These are phyloP conservation scores for Kregervanrija pseudodelftensis DNA, from an alignment of 805 yeast species.

Conservation along the genomic window DNA sequence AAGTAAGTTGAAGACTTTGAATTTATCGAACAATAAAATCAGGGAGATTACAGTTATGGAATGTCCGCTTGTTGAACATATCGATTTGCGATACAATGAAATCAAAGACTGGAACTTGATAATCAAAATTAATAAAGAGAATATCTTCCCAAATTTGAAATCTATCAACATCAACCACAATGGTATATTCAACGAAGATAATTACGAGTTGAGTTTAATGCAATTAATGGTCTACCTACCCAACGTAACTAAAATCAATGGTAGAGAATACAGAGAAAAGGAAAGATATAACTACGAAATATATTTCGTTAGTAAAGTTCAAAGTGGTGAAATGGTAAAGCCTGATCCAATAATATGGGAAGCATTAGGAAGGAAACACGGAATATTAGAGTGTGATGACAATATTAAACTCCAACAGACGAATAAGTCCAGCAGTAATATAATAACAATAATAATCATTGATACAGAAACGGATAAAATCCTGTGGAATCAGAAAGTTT, in stretches of 20 bases:
- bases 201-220: slow-evolving; percentile 13
- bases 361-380: slow-evolving; percentile 32
- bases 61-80: slow-evolving; percentile 10
- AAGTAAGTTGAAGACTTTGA: slow-evolving; percentile 19
- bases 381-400: slow-evolving; percentile 9
- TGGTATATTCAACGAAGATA: slow-evolving; percentile 34
- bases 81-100: slow-evolving; percentile 49
- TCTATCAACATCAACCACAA: slow-evolving; percentile 46
- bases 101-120: slow-evolving; percentile 42
- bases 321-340: slow-evolving; percentile 5
- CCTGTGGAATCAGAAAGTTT: slow-evolving; percentile 15
- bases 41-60: not conserved
- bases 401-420: not conserved
- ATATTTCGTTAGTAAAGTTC: slow-evolving; percentile 50
- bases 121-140: slow-evolving; percentile 30
- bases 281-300: slow-evolving; percentile 59
- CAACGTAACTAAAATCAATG: slow-evolving; percentile 43
- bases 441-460: not conserved
- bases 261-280: slow-evolving; percentile 34
- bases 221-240: slow-evolving; percentile 21
- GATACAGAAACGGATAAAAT: slow-evolving; percentile 2
- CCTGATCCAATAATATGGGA: slow-evolving; percentile 33
- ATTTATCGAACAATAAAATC: slow-evolving; percentile 33
- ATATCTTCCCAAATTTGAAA: slow-evolving; percentile 33
- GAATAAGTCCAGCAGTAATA: too few relatives aligned